Evolutionary conservation across 2,329 filamentous ascomycete species (phyloP).

Genomic region (Cladophialophora exuberans): DNA sequence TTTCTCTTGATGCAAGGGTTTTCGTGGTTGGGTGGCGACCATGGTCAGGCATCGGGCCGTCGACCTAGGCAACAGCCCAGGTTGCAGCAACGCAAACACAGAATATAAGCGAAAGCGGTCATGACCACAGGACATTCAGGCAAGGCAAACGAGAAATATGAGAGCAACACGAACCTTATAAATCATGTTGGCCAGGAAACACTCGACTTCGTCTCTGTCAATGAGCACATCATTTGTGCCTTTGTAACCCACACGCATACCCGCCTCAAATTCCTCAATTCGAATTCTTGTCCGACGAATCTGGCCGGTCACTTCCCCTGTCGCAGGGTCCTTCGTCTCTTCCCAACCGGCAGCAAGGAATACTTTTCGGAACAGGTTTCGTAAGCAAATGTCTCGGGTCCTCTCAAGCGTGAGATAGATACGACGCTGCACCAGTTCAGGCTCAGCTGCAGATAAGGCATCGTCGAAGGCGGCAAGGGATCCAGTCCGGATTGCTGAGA

Average conservation of each 20-base stretch:
- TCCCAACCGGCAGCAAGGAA: constrained; percentile 84
- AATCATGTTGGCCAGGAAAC: constrained; percentile 91
- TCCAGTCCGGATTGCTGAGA: constrained; percentile 76
- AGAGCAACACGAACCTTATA: constrained; percentile 74
- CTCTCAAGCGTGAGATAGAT: constrained; percentile 95
- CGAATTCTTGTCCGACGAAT: constrained; percentile 74
- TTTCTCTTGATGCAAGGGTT: background rate
- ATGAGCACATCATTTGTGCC: constrained; percentile 58
- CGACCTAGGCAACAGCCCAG: constrained; percentile 19
- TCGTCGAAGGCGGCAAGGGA: constrained; percentile 83
- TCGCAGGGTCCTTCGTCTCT: constrained; percentile 69
- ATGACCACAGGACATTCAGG: background rate
- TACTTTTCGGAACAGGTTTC: constrained; percentile 90
- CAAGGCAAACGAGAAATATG: constrained; percentile 29
- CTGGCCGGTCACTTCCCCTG: constrained; percentile 40
- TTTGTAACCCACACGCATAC: constrained; percentile 72
- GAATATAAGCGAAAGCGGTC: background rate
- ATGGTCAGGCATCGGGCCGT: constrained; percentile 15
- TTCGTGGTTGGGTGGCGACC: background rate
- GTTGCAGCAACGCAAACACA: background rate
- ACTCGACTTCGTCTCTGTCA: constrained; percentile 93
- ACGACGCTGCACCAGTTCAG: constrained; percentile 89
- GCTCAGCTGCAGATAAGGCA: constrained; percentile 78
- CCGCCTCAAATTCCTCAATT: constrained; percentile 81
- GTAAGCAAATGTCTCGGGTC: constrained; percentile 85